Evolutionary conservation across 2,329 filamentous ascomycete species (phyloP).

Genomic region (Clonostachys rosea): DNA sequence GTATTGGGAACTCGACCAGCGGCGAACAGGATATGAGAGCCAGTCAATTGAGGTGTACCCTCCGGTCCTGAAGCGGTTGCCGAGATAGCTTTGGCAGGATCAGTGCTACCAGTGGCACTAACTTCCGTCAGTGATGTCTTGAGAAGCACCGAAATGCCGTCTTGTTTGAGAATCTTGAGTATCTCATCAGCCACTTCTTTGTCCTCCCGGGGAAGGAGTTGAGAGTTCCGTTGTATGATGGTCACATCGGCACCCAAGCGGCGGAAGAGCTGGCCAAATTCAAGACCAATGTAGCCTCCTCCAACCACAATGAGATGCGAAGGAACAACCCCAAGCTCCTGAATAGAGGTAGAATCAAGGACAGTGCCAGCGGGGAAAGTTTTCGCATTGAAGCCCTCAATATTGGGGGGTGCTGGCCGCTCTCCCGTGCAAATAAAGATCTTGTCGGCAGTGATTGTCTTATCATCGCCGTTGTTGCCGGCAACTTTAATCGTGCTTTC

Average conservation of each 20-base stretch:
- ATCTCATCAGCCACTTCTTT: conserved; percentile 37
- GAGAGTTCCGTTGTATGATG: conserved; percentile 34
- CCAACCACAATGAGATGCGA: conserved; percentile 44
- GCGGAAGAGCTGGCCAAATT: conserved; percentile 47
- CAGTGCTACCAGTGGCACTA: conserved; percentile 6
- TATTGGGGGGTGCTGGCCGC: conserved; percentile 26
- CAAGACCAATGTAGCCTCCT: conserved; percentile 46
- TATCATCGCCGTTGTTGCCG: conserved; percentile 18
- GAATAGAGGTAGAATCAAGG: conserved; percentile 40
- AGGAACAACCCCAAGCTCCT: conserved; percentile 39
- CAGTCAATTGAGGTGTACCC: conserved; percentile 9
- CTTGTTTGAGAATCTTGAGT: conserved; percentile 34
- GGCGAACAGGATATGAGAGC: conserved; percentile 44
- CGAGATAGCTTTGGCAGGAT: conserved; percentile 7
- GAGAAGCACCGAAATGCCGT: conserved; percentile 37
- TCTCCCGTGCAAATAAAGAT: conserved; percentile 44
- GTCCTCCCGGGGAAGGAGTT: conserved; percentile 40
- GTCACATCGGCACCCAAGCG: conserved; percentile 43
- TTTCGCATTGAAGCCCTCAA: conserved; percentile 29
- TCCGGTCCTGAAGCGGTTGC: too few species aligned
- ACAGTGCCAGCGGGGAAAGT: conserved; percentile 19
- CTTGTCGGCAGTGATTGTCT: conserved; percentile 25
- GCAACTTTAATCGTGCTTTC: conserved; percentile 28
- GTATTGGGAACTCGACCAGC: conserved; percentile 46
- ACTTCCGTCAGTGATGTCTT: conserved; percentile 20